phyloP scores from a whole-genome alignment of 208 protist species.

The Wallacemonas sp. region DNA sequence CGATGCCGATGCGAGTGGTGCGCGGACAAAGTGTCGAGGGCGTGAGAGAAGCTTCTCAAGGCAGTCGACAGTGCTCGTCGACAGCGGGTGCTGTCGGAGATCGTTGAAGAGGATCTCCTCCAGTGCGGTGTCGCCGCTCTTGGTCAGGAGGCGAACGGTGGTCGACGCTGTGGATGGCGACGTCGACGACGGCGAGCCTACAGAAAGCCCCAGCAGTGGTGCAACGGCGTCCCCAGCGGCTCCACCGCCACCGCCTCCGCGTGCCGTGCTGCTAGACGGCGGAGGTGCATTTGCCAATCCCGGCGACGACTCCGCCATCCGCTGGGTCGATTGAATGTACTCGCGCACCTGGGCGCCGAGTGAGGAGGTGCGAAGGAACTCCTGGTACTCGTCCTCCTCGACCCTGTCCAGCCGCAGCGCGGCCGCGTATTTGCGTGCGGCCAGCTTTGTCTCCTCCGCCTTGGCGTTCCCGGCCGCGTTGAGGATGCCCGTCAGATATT shows the following conservation, averaged over 20 bases:
- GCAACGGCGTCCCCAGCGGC: too few species aligned
- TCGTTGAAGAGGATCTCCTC: constrained; percentile 15
- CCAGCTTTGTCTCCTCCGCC: constrained; percentile 8
- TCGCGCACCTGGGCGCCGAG: constrained; percentile 5
- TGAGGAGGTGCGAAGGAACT: constrained; percentile 4
- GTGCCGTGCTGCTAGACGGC: too few species aligned
- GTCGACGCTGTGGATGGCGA: not conserved
- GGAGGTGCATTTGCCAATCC: too few species aligned
- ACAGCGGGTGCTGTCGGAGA: constrained; percentile 1
- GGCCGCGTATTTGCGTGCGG: constrained; percentile 7
- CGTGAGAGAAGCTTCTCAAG: constrained; percentile 7
- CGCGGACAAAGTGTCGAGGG: not conserved
- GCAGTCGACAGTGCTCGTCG: constrained; percentile 4
- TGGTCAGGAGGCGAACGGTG: constrained; percentile 1
- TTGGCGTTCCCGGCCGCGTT: constrained; percentile 8
- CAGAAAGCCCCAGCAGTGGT: not conserved
- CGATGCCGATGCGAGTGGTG: too few species aligned
- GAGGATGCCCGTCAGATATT: constrained; percentile 4
- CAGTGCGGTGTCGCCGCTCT: constrained; percentile 5
- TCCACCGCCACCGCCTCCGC: too few species aligned
- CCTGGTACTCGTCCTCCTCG: constrained; percentile 15
- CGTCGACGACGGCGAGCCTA: not conserved
- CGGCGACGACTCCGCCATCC: constrained; percentile 2
- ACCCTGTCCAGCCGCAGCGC: not conserved
- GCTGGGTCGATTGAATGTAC: constrained; percentile 9